Evolutionary conservation across 2,329 filamentous ascomycete species (phyloP), one percentile per base, ranked within the genome.

Genomic region (Onygena corvina): DNA sequence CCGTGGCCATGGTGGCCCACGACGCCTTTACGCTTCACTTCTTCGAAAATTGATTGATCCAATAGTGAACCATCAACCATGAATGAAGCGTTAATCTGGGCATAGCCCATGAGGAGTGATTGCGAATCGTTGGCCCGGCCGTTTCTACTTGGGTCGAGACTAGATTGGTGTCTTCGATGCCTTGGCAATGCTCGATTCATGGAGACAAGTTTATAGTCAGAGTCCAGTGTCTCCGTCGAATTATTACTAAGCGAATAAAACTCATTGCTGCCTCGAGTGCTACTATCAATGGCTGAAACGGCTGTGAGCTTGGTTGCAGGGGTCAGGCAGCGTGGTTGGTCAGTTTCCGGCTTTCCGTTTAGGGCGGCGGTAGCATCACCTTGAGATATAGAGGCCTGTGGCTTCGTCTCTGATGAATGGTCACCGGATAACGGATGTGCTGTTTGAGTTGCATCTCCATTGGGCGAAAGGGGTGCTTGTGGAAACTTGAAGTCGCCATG

Each of bases 61-160:
- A 98, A 81, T 18, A 98, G 71, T 1, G 92, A 94, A 0, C 88
- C 88, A 61, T 98, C 92, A 4, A 98, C 70, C 0, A 81, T 87
- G 58, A 98, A 98, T 0, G 86, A 89, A 3, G 92, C 92, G 65
- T 87, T 85, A 2, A 96, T 79, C 59, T 98, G 92, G 2, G 86
- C 90, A 66, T 94, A 98, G 0, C 89, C 92, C 92, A 98, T 98
- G 80, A 98, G 93, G 48, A 98, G 70, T 1, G 83, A 82, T 63
- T 96, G 89, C 6, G 49, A 46, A 27, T 50, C 42, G 48, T 54
- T 57, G 38, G 60, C 58, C 14, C 53, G 48, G 5, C 52, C 25
- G 23, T 53, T 59, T 9, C 52, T 54, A 40, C 48, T 53, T 16
- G 62, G 48, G 54, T 65, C 52, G 38, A 71, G 56, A 50, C 65